Percentiles rank a stretch among this genome's conserved stretches.
Evolutionary conservation across 2,329 filamentous ascomycete genomes (phyloP).

Genomic region (Cladophialophora bantiana): DNA sequence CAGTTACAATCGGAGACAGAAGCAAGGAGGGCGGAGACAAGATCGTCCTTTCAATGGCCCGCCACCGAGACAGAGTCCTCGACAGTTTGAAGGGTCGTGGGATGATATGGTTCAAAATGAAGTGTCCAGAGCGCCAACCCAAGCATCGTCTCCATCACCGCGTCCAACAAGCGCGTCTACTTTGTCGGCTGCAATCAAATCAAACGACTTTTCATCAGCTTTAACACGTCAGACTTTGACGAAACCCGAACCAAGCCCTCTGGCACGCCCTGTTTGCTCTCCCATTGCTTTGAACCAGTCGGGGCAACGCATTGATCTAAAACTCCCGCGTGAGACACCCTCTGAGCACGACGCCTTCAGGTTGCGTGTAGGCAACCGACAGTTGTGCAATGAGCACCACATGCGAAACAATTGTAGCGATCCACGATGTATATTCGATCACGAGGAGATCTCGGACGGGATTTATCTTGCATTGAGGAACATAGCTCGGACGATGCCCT

Average conservation of each 20-base stretch:
- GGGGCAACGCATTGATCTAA: slow-evolving; percentile 35
- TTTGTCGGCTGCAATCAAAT: slow-evolving; percentile 3
- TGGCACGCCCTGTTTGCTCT: slow-evolving; percentile 27
- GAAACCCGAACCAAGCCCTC: slow-evolving; percentile 27
- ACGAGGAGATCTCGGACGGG: slow-evolving; percentile 51
- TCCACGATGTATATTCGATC: slow-evolving; percentile 53
- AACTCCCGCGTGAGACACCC: slow-evolving; percentile 25
- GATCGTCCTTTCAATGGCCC: slow-evolving; percentile 10
- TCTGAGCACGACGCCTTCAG: slow-evolving; percentile 29
- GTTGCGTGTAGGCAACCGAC: slow-evolving; percentile 23
- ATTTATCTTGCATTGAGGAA: slow-evolving; percentile 53
- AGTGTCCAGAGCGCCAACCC: neutral
- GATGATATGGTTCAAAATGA: slow-evolving; percentile 29
- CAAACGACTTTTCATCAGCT: slow-evolving; percentile 14
- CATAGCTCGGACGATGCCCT: slow-evolving; percentile 54
- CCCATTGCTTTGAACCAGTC: slow-evolving; percentile 32
- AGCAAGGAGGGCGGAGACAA: neutral
- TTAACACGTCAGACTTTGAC: slow-evolving; percentile 17
- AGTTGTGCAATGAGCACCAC: slow-evolving; percentile 37
- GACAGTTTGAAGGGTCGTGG: slow-evolving; percentile 32
- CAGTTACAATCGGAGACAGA: slow-evolving; percentile 4
- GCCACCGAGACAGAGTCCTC: slow-evolving; percentile 16
- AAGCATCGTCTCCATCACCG: slow-evolving; percentile 21
- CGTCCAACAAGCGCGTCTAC: slow-evolving; percentile 10
- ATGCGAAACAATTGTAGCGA: slow-evolving; percentile 36